Conservation (phyloP, 768 basidiomycete species). For the Kwoniella heveanensis region DNA sequence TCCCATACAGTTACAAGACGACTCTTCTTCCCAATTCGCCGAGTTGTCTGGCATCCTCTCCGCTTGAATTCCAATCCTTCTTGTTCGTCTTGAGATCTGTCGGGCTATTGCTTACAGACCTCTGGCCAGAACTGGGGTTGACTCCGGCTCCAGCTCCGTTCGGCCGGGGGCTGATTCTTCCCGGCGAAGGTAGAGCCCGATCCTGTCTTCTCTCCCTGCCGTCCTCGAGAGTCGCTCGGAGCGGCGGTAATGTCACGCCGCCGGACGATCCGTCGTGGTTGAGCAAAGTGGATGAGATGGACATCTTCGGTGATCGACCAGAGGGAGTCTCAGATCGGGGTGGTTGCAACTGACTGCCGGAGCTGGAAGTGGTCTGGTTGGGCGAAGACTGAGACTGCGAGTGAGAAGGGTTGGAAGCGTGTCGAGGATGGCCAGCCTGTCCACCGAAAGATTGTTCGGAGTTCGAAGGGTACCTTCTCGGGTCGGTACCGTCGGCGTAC, state of each 20-base stretch:
- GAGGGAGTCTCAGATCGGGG: slow-evolving; percentile 13
- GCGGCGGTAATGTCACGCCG: slow-evolving; percentile 39
- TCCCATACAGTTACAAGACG: slow-evolving; percentile 4
- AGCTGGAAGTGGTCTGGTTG: slow-evolving; percentile 6
- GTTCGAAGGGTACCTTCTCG: slow-evolving; percentile 16
- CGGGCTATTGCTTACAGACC: slow-evolving; percentile 6
- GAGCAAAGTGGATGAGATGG: slow-evolving; percentile 23
- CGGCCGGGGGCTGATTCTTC: slow-evolving; percentile 5
- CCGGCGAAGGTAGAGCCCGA: slow-evolving; percentile 10
- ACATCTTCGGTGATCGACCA: slow-evolving; percentile 36
- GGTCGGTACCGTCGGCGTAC: slow-evolving; percentile 15
- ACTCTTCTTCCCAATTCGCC: slow-evolving; percentile 35
- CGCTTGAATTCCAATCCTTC: slow-evolving; percentile 13
- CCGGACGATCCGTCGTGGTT: slow-evolving; percentile 12
- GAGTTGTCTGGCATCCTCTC: slow-evolving; percentile 34
- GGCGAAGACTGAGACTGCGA: slow-evolving; percentile 10
- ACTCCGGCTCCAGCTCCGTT: not conserved
- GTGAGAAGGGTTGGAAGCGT: slow-evolving; percentile 14
- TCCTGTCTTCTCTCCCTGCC: slow-evolving; percentile 8
- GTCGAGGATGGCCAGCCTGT: slow-evolving; percentile 10
- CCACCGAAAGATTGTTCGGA: not conserved
- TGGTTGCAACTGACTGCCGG: slow-evolving; percentile 14
- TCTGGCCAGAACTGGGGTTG: not conserved
- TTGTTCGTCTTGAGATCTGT: slow-evolving; percentile 15
- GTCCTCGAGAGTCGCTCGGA: slow-evolving; percentile 36